Evolutionary conservation across 345 rosid genomes (phyloP), one percentile per base, ranked within the genome.

Genomic region (Salix brachista): DNA sequence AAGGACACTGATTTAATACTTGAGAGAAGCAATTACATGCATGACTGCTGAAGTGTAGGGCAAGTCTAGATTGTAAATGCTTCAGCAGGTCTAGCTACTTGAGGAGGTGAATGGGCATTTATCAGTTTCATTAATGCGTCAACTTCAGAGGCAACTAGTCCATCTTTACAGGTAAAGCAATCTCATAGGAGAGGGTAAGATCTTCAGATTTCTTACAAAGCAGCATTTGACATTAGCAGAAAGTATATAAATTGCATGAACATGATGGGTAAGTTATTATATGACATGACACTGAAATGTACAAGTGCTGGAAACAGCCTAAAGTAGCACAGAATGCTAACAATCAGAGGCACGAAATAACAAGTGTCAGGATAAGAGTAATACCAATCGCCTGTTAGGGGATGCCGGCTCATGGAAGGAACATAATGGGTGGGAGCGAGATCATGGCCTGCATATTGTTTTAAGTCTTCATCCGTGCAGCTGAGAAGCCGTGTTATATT

Each of bases 351-450:
- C 14, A 6, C 41, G 39, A 66, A 58, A 46, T 13, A 70, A 83
- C 13, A 41, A 6, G 46, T 32, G 41, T 72, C 18, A 72, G 42
- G 23, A 50, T 74, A 70, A 71, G n/a, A 78, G 70, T 80, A 80
- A 85, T 90, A 92, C 99, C 99, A 96, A 80, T 96, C 98, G 50
- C 94, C 98, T 25, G 97, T 96, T 61, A 78, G 87, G 65, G 98
- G 99, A 87, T 96, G 99, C 42, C 84, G 90, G 83, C 97, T 96
- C 99, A 96, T 96, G 9, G 98, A 93, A 85, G 99, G 99, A 73
- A 96, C 99, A 77, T 93, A 87, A 77, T 96, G 99, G 14, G 99
- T 96, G 32, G 98, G 94, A 74, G 99, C 99, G 81, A 96, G 77
- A 86, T 94, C 93, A 75, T 84, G 98, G 60, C 99, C 99, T 83